Base-by-base conservation (phyloP, 2,329 filamentous ascomycete species). In the Aspergillus calidoustus region DNA sequence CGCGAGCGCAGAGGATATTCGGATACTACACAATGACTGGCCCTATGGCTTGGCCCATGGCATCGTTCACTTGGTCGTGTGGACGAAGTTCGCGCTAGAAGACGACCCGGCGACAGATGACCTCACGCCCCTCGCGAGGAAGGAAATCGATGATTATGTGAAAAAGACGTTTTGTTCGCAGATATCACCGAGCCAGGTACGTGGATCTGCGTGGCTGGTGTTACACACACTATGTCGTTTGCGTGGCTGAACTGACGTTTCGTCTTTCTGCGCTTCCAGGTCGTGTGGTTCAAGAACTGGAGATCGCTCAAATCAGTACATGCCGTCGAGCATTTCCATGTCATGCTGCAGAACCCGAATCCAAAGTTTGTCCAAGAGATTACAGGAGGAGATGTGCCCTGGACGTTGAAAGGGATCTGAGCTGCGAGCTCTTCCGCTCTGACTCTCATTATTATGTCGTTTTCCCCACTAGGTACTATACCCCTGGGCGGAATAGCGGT, bases 211-310 rank as follows among this genome's bases (percentile, higher is more conserved):
- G 23, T 54, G 22, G 17, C 28, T 3, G 13, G 11, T 30, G 19
- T 53, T 46, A 5, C 19, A 51, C 54, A 28, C 34, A 28, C 52
- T 19, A 50, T 50, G 31, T 25, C 44, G 25, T 17, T 34, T 19
- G 28, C 19, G 15, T 53, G 15, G 30, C 17, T 23, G 22, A 56
- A 28, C 58, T 54, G 48, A 49, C n/a, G 11, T 23, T 38, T 31
- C 34, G 1, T 22, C n/a, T 52, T 5, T 60, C 67, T 57, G 65
- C 53, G 25, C 76, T 57, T 76, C 73, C 74, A 84, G 81, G 86
- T 91, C 49, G 74, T 93, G 63, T 98, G 93, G 92, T 97, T 97
- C 80, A 96, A 91, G 81, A 98, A 98, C 72, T 97, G 93, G 92
- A 85, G 83, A 57, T 86, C 85, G 17, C 80, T 97, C 67, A 97